These are phyloP conservation scores for Picochlorum sp. DNA, from an alignment of 139 green algal genomes.

Conservation along the genomic window DNA sequence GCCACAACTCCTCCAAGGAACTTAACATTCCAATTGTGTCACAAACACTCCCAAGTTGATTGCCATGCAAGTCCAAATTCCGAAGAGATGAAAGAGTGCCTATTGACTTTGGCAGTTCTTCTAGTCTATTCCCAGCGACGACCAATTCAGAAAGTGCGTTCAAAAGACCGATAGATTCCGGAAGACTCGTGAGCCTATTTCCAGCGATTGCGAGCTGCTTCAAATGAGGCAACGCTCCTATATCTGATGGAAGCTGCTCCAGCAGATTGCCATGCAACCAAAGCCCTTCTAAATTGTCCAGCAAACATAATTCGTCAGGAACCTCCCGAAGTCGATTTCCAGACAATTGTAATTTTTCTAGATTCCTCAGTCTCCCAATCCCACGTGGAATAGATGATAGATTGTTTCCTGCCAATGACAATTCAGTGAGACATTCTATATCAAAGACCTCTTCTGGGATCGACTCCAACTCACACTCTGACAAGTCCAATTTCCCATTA, in stretches of 20 bases:
- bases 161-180: constrained; percentile 28
- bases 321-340: constrained; percentile 56
- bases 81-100: constrained; percentile 31
- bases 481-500: constrained; percentile 60
- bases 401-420: constrained; percentile 59
- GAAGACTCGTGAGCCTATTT: constrained; percentile 38
- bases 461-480: constrained; percentile 37
- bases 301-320: constrained; percentile 31
- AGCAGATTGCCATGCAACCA: constrained; percentile 65
- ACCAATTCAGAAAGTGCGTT: constrained; percentile 34
- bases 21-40: constrained; percentile 21
- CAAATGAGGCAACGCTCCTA: constrained; percentile 45
- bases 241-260: constrained; percentile 33
- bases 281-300: constrained; percentile 45
- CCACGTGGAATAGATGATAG: constrained; percentile 31
- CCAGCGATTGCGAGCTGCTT: constrained; percentile 45
- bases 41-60: constrained; percentile 38
- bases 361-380: constrained; percentile 29
- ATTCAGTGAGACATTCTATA: constrained; percentile 40
- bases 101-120: constrained; percentile 39
- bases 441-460: constrained; percentile 45
- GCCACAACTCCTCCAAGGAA: constrained; percentile 38
- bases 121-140: constrained; percentile 50
- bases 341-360: constrained; percentile 57
- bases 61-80: constrained; percentile 48